Evolutionary conservation across 1,139 yeast genomes (phyloP).

Genomic region (Sugiyamaella castrensis): DNA sequence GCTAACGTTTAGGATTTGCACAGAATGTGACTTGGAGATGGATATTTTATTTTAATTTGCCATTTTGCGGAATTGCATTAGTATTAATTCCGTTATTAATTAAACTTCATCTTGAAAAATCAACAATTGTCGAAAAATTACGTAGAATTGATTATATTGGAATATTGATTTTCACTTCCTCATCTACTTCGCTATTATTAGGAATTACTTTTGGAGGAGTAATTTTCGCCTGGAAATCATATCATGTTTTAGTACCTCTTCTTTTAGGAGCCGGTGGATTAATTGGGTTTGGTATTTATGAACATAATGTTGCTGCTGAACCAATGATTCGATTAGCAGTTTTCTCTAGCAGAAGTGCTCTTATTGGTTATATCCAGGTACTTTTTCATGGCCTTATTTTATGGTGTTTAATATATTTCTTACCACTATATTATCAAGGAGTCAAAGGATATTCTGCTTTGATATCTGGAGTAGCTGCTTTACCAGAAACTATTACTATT

Average conservation of each 20-base stretch:
- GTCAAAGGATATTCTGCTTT: slow-evolving; percentile 46
- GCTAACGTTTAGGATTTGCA: no score
- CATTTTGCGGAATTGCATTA: slow-evolving; percentile 60
- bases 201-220: slow-evolving; percentile 54
- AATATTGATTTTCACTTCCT: slow-evolving; percentile 29
- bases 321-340: slow-evolving; percentile 50
- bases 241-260: slow-evolving; percentile 52
- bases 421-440: slow-evolving; percentile 58
- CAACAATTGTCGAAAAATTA: slow-evolving; percentile 42
- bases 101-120: slow-evolving; percentile 50
- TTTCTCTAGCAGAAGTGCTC: slow-evolving; percentile 36
- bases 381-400: slow-evolving; percentile 44
- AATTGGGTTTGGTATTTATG: slow-evolving; percentile 46
- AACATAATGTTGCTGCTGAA: slow-evolving; percentile 43
- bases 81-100: slow-evolving; percentile 46
- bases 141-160: slow-evolving; percentile 44
- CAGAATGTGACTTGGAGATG: slow-evolving; percentile 68
- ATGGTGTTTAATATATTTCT: slow-evolving; percentile 42
- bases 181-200: slow-evolving; percentile 36
- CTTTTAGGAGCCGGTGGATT: slow-evolving; percentile 49
- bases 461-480: slow-evolving; percentile 53
- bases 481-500: slow-evolving; percentile 54
- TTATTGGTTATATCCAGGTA: slow-evolving; percentile 40
- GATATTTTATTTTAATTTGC: slow-evolving; percentile 70
- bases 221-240: slow-evolving; percentile 50